phyloP scores from a whole-genome alignment of 1,284 basidiomycete species.

The Porogramme epimiltina region DNA sequence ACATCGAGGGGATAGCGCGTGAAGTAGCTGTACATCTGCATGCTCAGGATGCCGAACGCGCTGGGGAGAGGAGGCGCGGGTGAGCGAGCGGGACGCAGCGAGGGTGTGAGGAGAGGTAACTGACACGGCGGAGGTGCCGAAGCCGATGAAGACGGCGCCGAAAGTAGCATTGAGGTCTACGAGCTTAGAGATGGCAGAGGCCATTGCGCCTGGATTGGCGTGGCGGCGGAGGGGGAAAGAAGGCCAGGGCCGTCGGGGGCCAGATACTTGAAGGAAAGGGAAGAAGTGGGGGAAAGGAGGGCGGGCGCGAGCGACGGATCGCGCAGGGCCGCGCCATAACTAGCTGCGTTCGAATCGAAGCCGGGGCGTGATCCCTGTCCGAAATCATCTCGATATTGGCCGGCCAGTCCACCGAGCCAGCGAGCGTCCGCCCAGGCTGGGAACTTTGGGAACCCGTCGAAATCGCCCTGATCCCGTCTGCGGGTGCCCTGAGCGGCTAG shows the following conservation, averaged over 20 bases:
- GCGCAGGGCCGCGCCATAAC: too few relatives aligned
- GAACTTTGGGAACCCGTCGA: too few relatives aligned
- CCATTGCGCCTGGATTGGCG: slow-evolving; percentile 12
- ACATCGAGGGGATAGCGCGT: slow-evolving; percentile 57
- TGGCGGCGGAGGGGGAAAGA: slow-evolving; percentile 2
- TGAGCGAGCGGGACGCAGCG: not conserved
- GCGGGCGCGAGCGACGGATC: not conserved
- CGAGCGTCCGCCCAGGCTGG: too few relatives aligned
- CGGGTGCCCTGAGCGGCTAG: too few relatives aligned
- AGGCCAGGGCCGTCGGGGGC: slow-evolving; percentile 1
- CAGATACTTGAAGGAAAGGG: slow-evolving; percentile 9
- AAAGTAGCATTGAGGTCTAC: slow-evolving; percentile 51
- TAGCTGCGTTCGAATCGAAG: not conserved
- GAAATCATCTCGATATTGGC: too few relatives aligned
- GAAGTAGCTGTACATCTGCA: slow-evolving; percentile 59
- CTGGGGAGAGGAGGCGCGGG: slow-evolving; percentile 27
- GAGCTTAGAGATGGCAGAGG: slow-evolving; percentile 8
- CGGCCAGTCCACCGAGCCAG: too few relatives aligned
- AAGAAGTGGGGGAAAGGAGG: slow-evolving; percentile 1
- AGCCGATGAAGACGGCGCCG: slow-evolving; percentile 62
- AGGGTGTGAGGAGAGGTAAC: slow-evolving; percentile 1
- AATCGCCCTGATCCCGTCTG: too few relatives aligned
- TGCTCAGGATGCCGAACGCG: slow-evolving; percentile 50
- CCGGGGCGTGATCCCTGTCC: too few relatives aligned
- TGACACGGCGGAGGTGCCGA: slow-evolving; percentile 48